Conservation (phyloP, 768 basidiomycete genomes). For the Cubamyces sp. region DNA sequence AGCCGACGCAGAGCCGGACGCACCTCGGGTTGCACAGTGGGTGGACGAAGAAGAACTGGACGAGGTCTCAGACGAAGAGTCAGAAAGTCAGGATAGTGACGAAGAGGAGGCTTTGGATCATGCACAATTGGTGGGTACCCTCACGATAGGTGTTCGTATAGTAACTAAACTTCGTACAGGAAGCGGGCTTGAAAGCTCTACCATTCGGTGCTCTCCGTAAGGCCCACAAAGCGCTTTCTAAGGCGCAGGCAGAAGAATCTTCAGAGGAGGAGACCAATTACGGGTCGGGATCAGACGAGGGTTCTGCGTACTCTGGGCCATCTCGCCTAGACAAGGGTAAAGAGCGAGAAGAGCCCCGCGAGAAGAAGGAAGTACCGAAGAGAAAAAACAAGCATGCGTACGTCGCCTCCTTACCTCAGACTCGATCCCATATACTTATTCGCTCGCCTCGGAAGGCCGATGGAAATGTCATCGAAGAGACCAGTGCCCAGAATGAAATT, state of each 20-base stretch:
- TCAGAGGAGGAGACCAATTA: conserved; percentile 20
- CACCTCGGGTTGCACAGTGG: conserved; percentile 66
- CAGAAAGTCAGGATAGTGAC: conserved; percentile 12
- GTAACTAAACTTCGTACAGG: background rate
- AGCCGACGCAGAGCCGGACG: conserved; percentile 43
- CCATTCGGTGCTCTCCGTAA: conserved; percentile 35
- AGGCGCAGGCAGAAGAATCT: conserved; percentile 30
- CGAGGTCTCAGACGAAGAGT: conserved; percentile 12
- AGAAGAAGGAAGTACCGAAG: conserved; percentile 56
- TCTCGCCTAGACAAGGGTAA: conserved; percentile 29
- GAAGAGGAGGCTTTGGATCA: conserved; percentile 17
- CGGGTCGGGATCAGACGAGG: conserved; percentile 29
- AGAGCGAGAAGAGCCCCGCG: conserved; percentile 44
- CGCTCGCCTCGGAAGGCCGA: conserved; percentile 58
- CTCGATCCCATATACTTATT: no score
- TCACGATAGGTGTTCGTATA: no score
- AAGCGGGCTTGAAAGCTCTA: conserved; percentile 31
- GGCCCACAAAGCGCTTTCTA: no score
- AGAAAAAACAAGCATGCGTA: conserved; percentile 87
- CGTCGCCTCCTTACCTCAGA: conserved; percentile 36
- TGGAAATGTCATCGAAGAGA: conserved; percentile 81
- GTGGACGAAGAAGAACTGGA: conserved; percentile 51
- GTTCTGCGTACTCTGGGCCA: conserved; percentile 4
- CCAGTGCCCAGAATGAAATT: conserved; percentile 75
- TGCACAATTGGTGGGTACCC: conserved; percentile 19